Evolutionary conservation across 2,329 filamentous ascomycete genomes (phyloP), one percentile per base, ranked within the genome.

Genomic region (Fusarium sublunatum): DNA sequence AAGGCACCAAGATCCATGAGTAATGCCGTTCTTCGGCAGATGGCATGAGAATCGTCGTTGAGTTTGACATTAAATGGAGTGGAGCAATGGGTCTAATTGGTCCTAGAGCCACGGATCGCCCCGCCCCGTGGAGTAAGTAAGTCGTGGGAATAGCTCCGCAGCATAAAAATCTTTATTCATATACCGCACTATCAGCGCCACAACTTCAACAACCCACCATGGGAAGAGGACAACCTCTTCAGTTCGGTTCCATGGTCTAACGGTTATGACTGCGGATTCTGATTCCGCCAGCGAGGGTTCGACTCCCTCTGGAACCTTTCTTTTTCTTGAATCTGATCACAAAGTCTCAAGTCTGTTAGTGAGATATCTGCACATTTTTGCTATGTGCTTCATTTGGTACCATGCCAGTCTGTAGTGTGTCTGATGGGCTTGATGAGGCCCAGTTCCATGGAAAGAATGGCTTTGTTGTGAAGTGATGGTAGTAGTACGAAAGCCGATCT

Each of bases 271-370:
- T 53, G 50, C 50, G 50, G 50, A 53, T 53, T 53, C 50, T 53
- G 50, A 53, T 53, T 53, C 50, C 50, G 50, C 50, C 50, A 53
- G 50, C 50, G 42, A 47, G 50, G 50, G 50, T 53, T 53, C 50
- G 50, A 53, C 42, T 53, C 50, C 50, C 50, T 24, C 42, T 15
- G 35, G 15, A 35, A 53, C 50, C 50, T 53, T 22, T 22, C 24
- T 47, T 53, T 53, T 53, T 22, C 8, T 12, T 3, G 19, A 19
- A 19, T 22, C n/a, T 11, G 11, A 11, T 4, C 12, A 7, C 12
- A 5, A 13, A n/a, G 31, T 7, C 6, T 13, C 6, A 32, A 13
- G 12, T 32, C 31, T n/a, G 6, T 7, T 13, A 7, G 31, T 19
- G 19, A 19, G 19, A 19, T 19, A 19, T 19, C 19, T 19, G 19